Evolutionary conservation across 768 basidiomycete genomes (phyloP).

Genomic region (Lactifluus hygrophoroides): DNA sequence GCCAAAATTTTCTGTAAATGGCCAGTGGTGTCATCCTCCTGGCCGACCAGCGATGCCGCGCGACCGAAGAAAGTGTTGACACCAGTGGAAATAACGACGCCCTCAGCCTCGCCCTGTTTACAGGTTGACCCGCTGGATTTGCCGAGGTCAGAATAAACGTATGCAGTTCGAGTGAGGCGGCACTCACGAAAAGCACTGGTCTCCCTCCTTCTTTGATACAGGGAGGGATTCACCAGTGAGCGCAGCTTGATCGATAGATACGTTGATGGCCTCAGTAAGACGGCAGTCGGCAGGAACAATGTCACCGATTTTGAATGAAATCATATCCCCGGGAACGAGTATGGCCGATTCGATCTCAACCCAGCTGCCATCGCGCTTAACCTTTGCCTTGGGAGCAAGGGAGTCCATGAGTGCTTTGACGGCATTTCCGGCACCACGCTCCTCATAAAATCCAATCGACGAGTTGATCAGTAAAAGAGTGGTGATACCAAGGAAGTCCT

Average conservation of each 20-base stretch:
- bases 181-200: constrained; percentile 96
- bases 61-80: constrained; percentile 99
- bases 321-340: constrained; percentile 92
- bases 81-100: constrained; percentile 96
- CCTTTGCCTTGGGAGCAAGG: constrained; percentile 94
- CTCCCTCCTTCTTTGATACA: constrained; percentile 82
- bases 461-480: constrained; percentile 91
- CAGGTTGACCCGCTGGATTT: constrained; percentile 81
- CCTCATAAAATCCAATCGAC: constrained; percentile 96
- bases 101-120: constrained; percentile 98
- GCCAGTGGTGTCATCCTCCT: constrained; percentile 95
- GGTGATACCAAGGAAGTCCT: constrained; percentile 96
- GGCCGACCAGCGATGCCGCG: constrained; percentile 93
- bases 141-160: constrained; percentile 10
- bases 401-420: constrained; percentile 99
- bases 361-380: constrained; percentile 82
- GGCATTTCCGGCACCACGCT: constrained; percentile 93
- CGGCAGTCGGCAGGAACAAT: constrained; percentile 97
- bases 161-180: constrained; percentile 5
- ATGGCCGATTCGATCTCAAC: constrained; percentile 81
- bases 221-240: constrained; percentile 97
- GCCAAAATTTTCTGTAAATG: constrained; percentile 98
- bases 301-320: constrained; percentile 98
- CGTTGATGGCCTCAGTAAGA: constrained; percentile 93
- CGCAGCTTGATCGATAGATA: constrained; percentile 97